phyloP scores from a whole-genome alignment of 805 yeast species.

The Teunomyces gatunensis region DNA sequence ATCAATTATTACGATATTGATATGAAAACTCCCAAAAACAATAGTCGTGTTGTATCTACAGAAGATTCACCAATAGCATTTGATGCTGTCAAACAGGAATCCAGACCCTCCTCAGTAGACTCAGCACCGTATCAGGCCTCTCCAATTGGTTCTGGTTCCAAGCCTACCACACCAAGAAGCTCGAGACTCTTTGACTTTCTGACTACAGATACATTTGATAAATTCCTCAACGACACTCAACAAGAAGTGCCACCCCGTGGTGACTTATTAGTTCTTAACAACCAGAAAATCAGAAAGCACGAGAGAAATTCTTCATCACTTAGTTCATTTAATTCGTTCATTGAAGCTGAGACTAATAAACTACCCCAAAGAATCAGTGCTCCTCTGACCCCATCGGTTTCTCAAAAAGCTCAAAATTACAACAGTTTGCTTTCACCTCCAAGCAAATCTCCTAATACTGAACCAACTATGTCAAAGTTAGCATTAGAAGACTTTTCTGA shows the following conservation, averaged over 20 bases:
- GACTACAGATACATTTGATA: slow-evolving; percentile 12
- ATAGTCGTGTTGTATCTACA: not conserved
- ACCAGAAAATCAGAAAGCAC: slow-evolving; percentile 15
- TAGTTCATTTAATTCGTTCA: slow-evolving; percentile 17
- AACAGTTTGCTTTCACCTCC: no score
- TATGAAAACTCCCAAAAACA: not conserved
- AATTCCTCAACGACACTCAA: slow-evolving; percentile 19
- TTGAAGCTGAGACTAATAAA: not conserved
- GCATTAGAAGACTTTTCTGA: not conserved
- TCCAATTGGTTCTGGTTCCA: not conserved
- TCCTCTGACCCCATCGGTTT: not conserved
- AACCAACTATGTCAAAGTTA: not conserved
- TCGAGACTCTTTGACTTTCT: slow-evolving; percentile 6
- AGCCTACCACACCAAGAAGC: slow-evolving; percentile 5
- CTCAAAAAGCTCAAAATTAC: not conserved
- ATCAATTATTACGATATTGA: slow-evolving; percentile 8
- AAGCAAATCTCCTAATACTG: not conserved
- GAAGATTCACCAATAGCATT: not conserved
- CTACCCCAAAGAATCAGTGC: not conserved
- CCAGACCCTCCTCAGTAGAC: not conserved
- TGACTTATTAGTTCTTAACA: slow-evolving; percentile 14
- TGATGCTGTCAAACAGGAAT: not conserved
- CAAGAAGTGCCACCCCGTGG: slow-evolving; percentile 24
- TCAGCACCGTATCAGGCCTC: not conserved
- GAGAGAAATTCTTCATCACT: slow-evolving; percentile 16